Evolutionary conservation across 2,329 filamentous ascomycete genomes (phyloP).

Genomic region (Aspergillus sojae): DNA sequence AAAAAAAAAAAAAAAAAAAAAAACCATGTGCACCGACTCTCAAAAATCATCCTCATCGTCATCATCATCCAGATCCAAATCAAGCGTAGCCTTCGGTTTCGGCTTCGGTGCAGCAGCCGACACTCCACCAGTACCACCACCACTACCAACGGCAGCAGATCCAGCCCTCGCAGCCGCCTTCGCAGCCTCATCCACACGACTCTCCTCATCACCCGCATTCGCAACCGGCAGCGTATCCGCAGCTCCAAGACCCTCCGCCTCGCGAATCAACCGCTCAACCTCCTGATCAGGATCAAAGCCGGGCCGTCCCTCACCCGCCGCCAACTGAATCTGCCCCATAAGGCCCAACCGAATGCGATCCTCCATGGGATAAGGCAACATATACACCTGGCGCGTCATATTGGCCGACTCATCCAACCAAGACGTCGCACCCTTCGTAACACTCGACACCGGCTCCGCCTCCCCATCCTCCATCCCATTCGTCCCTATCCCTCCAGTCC

Average conservation of each 20-base stretch:
- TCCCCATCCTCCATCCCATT: conserved; percentile 28
- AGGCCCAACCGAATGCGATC: conserved; percentile 48
- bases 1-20: not conserved
- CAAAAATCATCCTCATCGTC: not conserved
- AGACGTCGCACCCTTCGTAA: conserved; percentile 44
- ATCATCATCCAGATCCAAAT: conserved; percentile 50
- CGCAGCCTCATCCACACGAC: conserved; percentile 37
- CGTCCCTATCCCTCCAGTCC: conserved; percentile 32
- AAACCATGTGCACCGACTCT: not conserved
- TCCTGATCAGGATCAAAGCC: conserved; percentile 59
- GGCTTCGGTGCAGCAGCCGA: conserved; percentile 23
- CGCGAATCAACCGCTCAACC: conserved; percentile 49
- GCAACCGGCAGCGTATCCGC: conserved; percentile 43
- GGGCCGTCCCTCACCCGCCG: conserved; percentile 53
- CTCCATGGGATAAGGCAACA: conserved; percentile 49
- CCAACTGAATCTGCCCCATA: conserved; percentile 49
- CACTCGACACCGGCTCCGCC: conserved; percentile 37
- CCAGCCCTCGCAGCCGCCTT: conserved; percentile 36
- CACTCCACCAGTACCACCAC: not conserved
- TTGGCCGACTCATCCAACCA: conserved; percentile 48
- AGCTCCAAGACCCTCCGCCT: conserved; percentile 59
- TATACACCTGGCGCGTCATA: conserved; percentile 42
- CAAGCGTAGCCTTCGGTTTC: conserved; percentile 44
- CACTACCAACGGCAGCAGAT: conserved; percentile 22
- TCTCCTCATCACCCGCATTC: conserved; percentile 38